Evolutionary conservation across 805 yeast species (phyloP).

Genomic region (Ogataea sp.): DNA sequence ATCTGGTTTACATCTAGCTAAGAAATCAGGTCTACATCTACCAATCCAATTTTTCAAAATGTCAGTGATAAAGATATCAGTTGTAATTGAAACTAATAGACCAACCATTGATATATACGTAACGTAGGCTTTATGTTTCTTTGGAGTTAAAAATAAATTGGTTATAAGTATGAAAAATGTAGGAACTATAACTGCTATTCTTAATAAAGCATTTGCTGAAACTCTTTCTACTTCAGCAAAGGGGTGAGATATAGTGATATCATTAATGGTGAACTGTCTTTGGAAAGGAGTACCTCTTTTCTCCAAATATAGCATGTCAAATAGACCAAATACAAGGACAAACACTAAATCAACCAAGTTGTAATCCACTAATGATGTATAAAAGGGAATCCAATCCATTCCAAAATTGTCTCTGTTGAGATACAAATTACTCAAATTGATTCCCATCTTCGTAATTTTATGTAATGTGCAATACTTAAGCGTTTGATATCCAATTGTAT

Average conservation of each 20-base stretch:
- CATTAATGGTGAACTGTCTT: conserved; percentile 70
- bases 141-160: conserved; percentile 33
- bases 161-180: conserved; percentile 25
- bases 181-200: conserved; percentile 50
- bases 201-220: conserved; percentile 41
- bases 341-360: conserved; percentile 18
- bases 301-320: conserved; percentile 20
- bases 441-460: conserved; percentile 4
- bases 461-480: neutral
- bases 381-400: conserved; percentile 11
- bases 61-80: conserved; percentile 61
- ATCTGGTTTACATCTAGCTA: conserved; percentile 74
- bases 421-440: conserved; percentile 8
- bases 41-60: conserved; percentile 79
- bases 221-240: conserved; percentile 71
- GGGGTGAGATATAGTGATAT: conserved; percentile 75
- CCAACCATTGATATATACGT: conserved; percentile 64
- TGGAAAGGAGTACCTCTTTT: conserved; percentile 49
- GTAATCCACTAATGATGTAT: conserved; percentile 14
- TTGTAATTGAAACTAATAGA: conserved; percentile 46
- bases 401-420: conserved; percentile 23
- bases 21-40: conserved; percentile 85
- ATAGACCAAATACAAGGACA: conserved; percentile 8
- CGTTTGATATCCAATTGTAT: too few species aligned
- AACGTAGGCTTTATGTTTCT: conserved; percentile 47